phyloP scores from a whole-genome alignment of 805 yeast genomes.

The Wickerhamiella azymoides region DNA sequence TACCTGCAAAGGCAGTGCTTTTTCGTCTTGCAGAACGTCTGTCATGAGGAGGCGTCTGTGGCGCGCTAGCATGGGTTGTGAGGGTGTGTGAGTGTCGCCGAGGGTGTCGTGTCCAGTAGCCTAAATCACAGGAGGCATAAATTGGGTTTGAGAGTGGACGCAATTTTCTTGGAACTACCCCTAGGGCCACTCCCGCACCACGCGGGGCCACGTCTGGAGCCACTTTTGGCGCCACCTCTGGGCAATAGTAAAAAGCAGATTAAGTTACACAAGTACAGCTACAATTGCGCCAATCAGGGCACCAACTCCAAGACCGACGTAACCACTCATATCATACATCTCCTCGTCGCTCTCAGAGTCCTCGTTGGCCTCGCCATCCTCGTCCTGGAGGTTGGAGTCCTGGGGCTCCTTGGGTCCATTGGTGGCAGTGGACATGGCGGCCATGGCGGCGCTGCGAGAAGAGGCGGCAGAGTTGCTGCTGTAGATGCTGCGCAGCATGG shows the following conservation, averaged over 20 bases:
- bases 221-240: too few species aligned
- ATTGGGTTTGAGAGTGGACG: too few species aligned
- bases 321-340: background rate
- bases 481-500: conserved; percentile 1
- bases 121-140: too few species aligned
- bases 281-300: too few species aligned
- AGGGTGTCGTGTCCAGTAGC: too few species aligned
- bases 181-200: too few species aligned
- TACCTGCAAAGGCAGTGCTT: conserved; percentile 29
- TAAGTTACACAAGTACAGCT: too few species aligned
- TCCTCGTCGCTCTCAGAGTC: too few species aligned
- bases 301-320: background rate
- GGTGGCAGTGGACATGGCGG: background rate
- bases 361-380: background rate
- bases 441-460: background rate
- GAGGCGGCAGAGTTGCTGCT: background rate
- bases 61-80: background rate
- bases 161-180: too few species aligned
- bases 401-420: background rate
- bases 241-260: too few species aligned
- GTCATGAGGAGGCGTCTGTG: conserved; percentile 4
- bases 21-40: conserved; percentile 22
- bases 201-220: too few species aligned
- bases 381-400: background rate
- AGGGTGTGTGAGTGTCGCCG: background rate